These are phyloP conservation scores for Aspergillus arachidicola DNA, from an alignment of 2,329 filamentous ascomycete species.

Conservation along the genomic window DNA sequence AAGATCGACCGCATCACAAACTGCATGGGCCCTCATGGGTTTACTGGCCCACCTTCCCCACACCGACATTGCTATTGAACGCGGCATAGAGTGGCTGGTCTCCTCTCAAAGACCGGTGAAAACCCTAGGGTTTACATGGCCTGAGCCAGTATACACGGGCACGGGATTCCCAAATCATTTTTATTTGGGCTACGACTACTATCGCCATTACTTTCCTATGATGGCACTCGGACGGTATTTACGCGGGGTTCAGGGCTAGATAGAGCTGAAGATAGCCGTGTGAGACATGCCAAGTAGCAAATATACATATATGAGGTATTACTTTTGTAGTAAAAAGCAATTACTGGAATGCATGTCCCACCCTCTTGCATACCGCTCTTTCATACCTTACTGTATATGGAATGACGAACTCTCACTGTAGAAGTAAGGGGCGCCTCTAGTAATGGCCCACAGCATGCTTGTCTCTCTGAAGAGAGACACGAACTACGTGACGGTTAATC, in stretches of 20 bases:
- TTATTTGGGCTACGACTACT: constrained; percentile 26
- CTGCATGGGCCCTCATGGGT: constrained; percentile 37
- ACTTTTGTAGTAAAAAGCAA: background rate
- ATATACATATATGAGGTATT: background rate
- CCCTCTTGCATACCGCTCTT: background rate
- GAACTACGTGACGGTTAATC: too few species aligned
- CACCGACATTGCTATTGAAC: constrained; percentile 14
- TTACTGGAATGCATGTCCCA: background rate
- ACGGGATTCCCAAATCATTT: constrained; percentile 28
- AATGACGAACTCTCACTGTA: background rate
- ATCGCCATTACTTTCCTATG: constrained; percentile 32
- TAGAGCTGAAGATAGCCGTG: background rate
- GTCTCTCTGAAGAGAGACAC: too few species aligned
- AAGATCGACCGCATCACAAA: constrained; percentile 33
- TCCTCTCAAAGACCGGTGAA: constrained; percentile 5
- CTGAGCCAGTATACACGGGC: constrained; percentile 20
- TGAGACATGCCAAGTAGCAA: background rate
- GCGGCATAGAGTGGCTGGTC: constrained; percentile 23
- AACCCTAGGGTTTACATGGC: constrained; percentile 17
- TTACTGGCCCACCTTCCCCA: constrained; percentile 21
- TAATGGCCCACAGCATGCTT: background rate
- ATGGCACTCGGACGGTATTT: constrained; percentile 29
- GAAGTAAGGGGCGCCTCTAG: background rate
- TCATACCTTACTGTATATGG: background rate
- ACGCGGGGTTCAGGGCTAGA: background rate